Evolutionary conservation across 2,329 filamentous ascomycete species (phyloP).

Genomic region (Neurospora sp.): DNA sequence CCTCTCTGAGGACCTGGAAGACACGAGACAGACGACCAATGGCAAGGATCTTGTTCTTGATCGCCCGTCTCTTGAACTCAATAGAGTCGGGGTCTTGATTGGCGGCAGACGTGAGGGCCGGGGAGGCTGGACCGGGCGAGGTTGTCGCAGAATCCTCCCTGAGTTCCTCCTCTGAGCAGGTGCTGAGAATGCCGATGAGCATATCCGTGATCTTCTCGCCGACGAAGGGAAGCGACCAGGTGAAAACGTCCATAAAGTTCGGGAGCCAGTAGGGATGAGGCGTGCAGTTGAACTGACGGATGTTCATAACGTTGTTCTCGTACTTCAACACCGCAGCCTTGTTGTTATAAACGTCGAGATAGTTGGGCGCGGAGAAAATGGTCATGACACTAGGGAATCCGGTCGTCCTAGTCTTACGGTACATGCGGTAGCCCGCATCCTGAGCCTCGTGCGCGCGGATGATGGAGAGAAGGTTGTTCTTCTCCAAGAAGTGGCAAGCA

Average conservation of each 20-base stretch:
- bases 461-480: slow-evolving; percentile 95
- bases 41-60: slow-evolving; percentile 99
- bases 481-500: slow-evolving; percentile 93
- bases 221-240: slow-evolving; percentile 98
- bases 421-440: slow-evolving; percentile 98
- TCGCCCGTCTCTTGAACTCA: slow-evolving; percentile 89
- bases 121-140: slow-evolving; percentile 63
- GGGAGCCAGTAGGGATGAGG: slow-evolving; percentile 98
- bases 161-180: slow-evolving; percentile 97
- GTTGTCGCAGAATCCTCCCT: slow-evolving; percentile 72
- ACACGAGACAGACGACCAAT: slow-evolving; percentile 94
- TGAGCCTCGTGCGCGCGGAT: slow-evolving; percentile 98
- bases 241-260: slow-evolving; percentile 99
- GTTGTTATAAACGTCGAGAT: slow-evolving; percentile 99
- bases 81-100: slow-evolving; percentile 68
- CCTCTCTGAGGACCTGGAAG: slow-evolving; percentile 95
- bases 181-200: slow-evolving; percentile 97
- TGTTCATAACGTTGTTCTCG: slow-evolving; percentile 99
- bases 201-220: slow-evolving; percentile 99
- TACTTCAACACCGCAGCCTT: slow-evolving; percentile 98
- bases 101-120: slow-evolving; percentile 37
- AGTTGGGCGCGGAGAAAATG: slow-evolving; percentile 98
- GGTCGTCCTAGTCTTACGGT: slow-evolving; percentile 94
- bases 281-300: slow-evolving; percentile 98
- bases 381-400: slow-evolving; percentile 99